Evolutionary conservation across 2,329 filamentous ascomycete species (phyloP).

Genomic region (Nigrospora osmanthi): DNA sequence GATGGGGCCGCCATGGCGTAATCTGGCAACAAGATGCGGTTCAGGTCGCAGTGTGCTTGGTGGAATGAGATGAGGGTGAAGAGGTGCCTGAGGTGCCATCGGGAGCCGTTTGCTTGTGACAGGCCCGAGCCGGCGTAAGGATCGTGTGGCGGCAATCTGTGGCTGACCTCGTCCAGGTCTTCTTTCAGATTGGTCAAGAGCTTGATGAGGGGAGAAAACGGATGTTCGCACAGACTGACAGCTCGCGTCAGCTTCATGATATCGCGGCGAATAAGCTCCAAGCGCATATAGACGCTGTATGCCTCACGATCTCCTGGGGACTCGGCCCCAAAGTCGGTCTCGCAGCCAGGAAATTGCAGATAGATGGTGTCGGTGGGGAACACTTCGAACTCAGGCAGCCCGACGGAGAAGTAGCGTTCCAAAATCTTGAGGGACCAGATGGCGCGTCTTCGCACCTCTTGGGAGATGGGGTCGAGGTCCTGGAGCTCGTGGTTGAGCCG

Average conservation of each 20-base stretch:
- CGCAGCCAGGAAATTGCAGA: constrained; percentile 32
- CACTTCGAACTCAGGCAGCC: constrained; percentile 35
- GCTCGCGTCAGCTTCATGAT: constrained; percentile 12
- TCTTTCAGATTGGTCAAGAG: background rate
- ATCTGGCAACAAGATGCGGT: background rate
- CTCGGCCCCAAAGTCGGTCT: constrained; percentile 27
- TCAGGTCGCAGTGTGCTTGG: background rate
- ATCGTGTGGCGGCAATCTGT: background rate
- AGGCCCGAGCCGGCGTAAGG: too few species aligned
- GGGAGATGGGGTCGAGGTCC: constrained; percentile 29
- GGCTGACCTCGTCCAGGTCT: background rate
- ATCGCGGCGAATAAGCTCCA: constrained; percentile 11
- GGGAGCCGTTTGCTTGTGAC: background rate
- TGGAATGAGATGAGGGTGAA: background rate
- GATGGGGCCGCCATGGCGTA: background rate
- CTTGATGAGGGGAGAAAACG: too few species aligned
- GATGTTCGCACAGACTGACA: constrained; percentile 10
- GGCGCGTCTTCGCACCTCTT: constrained; percentile 32
- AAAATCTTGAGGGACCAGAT: constrained; percentile 37
- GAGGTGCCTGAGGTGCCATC: background rate
- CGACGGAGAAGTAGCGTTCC: constrained; percentile 32
- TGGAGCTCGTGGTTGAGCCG: constrained; percentile 30
- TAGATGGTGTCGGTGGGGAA: constrained; percentile 33
- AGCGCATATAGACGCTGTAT: constrained; percentile 8
- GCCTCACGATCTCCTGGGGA: constrained; percentile 6